Evolutionary conservation across 768 basidiomycete genomes (phyloP).

Genomic region (Mycena rosella): DNA sequence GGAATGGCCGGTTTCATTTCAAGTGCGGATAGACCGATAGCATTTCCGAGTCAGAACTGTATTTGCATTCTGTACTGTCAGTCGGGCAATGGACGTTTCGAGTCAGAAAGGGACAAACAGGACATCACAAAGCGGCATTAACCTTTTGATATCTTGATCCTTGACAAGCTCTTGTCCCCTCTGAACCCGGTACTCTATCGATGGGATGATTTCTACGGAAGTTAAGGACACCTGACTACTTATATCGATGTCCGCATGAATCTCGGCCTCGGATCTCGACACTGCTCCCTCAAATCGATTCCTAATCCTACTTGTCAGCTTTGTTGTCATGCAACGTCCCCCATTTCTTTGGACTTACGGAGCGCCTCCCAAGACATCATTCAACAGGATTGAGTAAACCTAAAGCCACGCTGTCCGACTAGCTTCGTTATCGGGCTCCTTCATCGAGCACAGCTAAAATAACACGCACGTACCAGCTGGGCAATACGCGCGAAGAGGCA

Average conservation of each 20-base stretch:
- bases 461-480: conserved; percentile 2
- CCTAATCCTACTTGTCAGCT: no score
- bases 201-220: conserved; percentile 19
- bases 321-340: no score
- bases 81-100: no score
- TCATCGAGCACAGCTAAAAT: conserved; percentile 1
- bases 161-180: no score
- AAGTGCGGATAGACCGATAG: no score
- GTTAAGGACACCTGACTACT: neutral
- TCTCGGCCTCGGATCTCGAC: neutral
- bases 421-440: conserved; percentile 7
- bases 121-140: neutral
- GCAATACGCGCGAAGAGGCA: conserved; percentile 10
- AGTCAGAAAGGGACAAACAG: neutral
- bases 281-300: no score
- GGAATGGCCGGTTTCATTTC: no score
- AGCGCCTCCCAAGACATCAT: no score
- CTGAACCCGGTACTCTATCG: conserved; percentile 22
- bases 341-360: no score
- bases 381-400: neutral
- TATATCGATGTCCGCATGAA: conserved; percentile 28
- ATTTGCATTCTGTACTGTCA: no score
- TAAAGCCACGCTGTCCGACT: neutral
- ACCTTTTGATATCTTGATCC: neutral
- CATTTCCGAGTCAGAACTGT: no score